Conservation (phyloP, 495 filamentous ascomycete species). For the Penicillium atrosanguineum region DNA sequence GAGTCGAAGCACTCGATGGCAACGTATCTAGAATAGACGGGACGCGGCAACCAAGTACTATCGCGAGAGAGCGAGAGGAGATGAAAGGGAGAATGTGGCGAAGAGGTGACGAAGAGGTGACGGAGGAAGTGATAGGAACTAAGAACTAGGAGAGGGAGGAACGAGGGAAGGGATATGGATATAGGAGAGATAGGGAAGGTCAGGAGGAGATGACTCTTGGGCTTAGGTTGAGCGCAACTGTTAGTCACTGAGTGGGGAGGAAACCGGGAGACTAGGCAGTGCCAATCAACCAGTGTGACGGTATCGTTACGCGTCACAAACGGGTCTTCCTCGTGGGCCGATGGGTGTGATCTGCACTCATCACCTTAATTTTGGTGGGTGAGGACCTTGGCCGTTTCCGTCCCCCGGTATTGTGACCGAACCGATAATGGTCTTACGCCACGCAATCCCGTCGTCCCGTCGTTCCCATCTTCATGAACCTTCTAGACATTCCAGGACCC, state of each 20-base stretch:
- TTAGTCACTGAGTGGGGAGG: neutral
- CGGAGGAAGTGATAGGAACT: constrained; percentile 7
- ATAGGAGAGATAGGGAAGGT: constrained; percentile 25
- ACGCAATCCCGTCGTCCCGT: constrained; percentile 10
- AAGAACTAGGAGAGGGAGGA: constrained; percentile 13
- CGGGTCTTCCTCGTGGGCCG: constrained; percentile 13
- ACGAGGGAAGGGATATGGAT: constrained; percentile 22
- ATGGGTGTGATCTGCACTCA: constrained; percentile 7
- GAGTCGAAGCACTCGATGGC: neutral
- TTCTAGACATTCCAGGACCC: constrained; percentile 27
- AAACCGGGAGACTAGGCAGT: neutral
- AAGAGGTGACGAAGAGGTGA: constrained; percentile 12
- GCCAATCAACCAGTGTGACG: constrained; percentile 1
- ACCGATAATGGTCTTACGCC: constrained; percentile 2
- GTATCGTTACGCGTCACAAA: constrained; percentile 9
- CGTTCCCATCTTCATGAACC: constrained; percentile 29
- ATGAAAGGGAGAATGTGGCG: constrained; percentile 11
- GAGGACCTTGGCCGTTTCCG: constrained; percentile 17
- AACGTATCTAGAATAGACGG: neutral
- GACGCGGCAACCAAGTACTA: constrained; percentile 6
- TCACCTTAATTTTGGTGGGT: neutral
- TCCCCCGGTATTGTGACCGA: constrained; percentile 2
- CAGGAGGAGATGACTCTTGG: constrained; percentile 1
- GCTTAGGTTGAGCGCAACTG: neutral
- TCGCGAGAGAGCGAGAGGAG: constrained; percentile 24